These are phyloP conservation scores for Lachnellula cervina DNA, from an alignment of 2,329 filamentous ascomycete genomes.

Conservation along the genomic window DNA sequence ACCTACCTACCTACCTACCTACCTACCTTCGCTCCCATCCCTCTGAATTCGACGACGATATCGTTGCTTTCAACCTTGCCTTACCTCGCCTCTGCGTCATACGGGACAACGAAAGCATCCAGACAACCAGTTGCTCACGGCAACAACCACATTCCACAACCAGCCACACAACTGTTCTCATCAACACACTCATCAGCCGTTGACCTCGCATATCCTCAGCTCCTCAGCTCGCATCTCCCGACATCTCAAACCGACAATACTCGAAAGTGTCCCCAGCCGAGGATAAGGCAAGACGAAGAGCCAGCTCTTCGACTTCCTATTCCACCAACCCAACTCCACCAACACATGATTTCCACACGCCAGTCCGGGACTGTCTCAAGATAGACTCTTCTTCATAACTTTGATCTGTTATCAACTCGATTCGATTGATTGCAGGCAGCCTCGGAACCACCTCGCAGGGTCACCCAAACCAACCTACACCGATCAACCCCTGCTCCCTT, in stretches of 20 bases:
- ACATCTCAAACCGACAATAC: not conserved
- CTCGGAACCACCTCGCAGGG: constrained; percentile 9
- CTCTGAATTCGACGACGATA: constrained; percentile 1
- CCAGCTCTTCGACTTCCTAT: constrained; percentile 45
- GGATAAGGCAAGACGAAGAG: constrained; percentile 37
- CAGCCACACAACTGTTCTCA: constrained; percentile 8
- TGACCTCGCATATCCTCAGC: constrained; percentile 5
- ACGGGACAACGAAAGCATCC: constrained; percentile 4
- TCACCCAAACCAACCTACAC: constrained; percentile 6
- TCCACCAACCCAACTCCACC: constrained; percentile 34
- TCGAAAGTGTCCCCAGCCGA: constrained; percentile 3
- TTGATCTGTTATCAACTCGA: constrained; percentile 22
- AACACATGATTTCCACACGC: constrained; percentile 39
- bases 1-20: constrained; percentile 10
- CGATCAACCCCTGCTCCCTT: constrained; percentile 3
- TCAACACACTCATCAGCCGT: not conserved
- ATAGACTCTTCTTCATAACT: constrained; percentile 30
- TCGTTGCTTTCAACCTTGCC: constrained; percentile 9
- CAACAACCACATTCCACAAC: constrained; percentile 18
- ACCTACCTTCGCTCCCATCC: constrained; percentile 4
- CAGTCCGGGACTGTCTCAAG: constrained; percentile 35
- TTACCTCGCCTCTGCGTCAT: constrained; percentile 19
- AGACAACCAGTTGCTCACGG: constrained; percentile 13
- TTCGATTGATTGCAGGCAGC: constrained; percentile 7
- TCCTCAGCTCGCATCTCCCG: constrained; percentile 1